A percentile compares a stretch with the other conserved stretches of the same genome.
These are phyloP conservation scores for Blastocladiella britannica DNA, from an alignment of 192 early-diverging fungal genomes.

Conservation along the genomic window DNA sequence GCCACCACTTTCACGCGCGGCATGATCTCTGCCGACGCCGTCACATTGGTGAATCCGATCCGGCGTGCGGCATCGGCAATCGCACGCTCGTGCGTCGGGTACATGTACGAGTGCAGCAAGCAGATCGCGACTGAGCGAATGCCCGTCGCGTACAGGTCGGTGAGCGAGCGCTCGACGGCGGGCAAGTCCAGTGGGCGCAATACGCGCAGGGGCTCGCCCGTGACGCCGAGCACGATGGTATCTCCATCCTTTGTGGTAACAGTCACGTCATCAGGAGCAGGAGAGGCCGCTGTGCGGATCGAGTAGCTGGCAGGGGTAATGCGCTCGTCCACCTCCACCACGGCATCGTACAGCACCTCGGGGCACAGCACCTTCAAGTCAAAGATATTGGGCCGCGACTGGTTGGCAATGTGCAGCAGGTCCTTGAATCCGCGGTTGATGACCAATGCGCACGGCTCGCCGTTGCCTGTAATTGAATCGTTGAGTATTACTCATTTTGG, in stretches of 20 bases:
- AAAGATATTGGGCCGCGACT: slow-evolving; percentile 84
- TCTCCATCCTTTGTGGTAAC: slow-evolving; percentile 13
- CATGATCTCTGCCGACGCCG: slow-evolving; percentile 55
- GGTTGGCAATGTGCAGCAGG: slow-evolving; percentile 63
- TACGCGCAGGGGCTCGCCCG: slow-evolving; percentile 68
- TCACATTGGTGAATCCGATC: slow-evolving; percentile 72
- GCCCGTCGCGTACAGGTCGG: slow-evolving; percentile 38
- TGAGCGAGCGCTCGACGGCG: slow-evolving; percentile 32
- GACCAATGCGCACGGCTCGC: slow-evolving; percentile 67
- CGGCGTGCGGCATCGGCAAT: slow-evolving; percentile 40
- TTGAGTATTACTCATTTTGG: too few species aligned
- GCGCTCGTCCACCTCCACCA: slow-evolving; percentile 71
- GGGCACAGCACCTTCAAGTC: slow-evolving; percentile 69
- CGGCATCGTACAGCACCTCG: slow-evolving; percentile 59
- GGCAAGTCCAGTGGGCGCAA: slow-evolving; percentile 32
- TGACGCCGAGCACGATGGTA: slow-evolving; percentile 41
- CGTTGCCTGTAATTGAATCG: slow-evolving; percentile 44
- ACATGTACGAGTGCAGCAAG: slow-evolving; percentile 90
- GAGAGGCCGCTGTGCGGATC: slow-evolving; percentile 20
- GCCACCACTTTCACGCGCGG: slow-evolving; percentile 93
- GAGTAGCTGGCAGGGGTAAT: slow-evolving; percentile 66
- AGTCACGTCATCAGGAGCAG: too few species aligned
- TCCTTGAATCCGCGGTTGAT: slow-evolving; percentile 86
- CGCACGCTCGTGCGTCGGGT: slow-evolving; percentile 55
- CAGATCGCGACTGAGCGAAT: slow-evolving; percentile 77